Evolutionary conservation across 2,329 filamentous ascomycete genomes (phyloP), one percentile per base, ranked within the genome.

Genomic region (Alternaria solani): DNA sequence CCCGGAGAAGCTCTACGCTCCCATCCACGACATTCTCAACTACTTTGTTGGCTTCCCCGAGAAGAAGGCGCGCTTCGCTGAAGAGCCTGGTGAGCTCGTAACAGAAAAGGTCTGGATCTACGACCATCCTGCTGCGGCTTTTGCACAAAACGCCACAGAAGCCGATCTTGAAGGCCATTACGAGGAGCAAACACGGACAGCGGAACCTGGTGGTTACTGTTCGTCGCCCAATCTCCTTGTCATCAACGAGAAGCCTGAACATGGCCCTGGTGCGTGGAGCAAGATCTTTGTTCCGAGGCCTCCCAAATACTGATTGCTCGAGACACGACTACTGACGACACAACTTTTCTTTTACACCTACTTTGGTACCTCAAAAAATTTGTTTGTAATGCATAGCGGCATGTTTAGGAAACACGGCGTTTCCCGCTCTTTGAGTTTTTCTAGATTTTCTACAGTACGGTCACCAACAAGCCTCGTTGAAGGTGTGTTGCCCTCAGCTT

Each of bases 1-100:
- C 12, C 89, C 90, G 68, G 91, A 93, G 75, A 81, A 86, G 5
- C 80, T 93, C 0, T 88, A 90, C 62, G 81, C 83, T 0, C 75
- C 85, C 4, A 81, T 87, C 3, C 89, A 92, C 68, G 79, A 81
- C 28, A 72, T 91, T 18, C 75, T 88, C 14, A 89, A 86, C 53
- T 80, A 81, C 60, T 68, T 88, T 5, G 83, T 84, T 6, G 81
- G 83, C 5, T 79, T 90, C 54, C 89, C 89, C 1, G 81, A 81
- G 32, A 81, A 80, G 58, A 91, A 92, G 67, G 84, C 86, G 9
- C 84, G 90, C 20, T 83, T 88, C 3, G 77, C 79, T 2, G 88
- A 91, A 62, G 77, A 82, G 53, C 83, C 86, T 44, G 90, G 88
- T 16, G 79, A 89, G 53, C 61, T 73, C 1, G 84, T 88, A 23